Percentiles rank a stretch among this genome's conserved stretches.
These are phyloP conservation scores for Sphagnum contortum DNA, from an alignment of 225 moss, liverwort and hornwort genomes.

Conservation along the genomic window DNA sequence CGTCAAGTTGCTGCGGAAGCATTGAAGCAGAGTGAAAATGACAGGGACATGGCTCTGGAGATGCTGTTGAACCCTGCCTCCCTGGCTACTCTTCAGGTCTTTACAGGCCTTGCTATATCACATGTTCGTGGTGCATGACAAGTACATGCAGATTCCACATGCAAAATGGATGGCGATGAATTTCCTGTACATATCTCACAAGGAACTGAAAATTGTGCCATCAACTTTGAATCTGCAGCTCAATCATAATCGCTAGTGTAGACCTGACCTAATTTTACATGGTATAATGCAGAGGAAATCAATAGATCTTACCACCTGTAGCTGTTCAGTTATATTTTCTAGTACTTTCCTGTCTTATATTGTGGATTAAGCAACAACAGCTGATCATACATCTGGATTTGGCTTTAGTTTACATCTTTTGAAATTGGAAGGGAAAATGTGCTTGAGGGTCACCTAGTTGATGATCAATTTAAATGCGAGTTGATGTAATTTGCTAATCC, in stretches of 20 bases:
- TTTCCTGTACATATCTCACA: too few species aligned
- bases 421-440: too few species aligned
- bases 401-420: not conserved
- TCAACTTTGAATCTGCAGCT: not conserved
- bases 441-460: too few species aligned
- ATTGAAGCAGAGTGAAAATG: slow-evolving; percentile 77
- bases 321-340: too few species aligned
- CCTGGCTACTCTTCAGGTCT: slow-evolving; percentile 67
- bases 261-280: not conserved
- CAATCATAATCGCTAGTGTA: not conserved
- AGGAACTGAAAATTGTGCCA: too few species aligned
- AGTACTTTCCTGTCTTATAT: too few species aligned
- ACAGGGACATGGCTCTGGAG: slow-evolving; percentile 72
- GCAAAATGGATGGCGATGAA: too few species aligned
- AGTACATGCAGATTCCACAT: not conserved
- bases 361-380: too few species aligned
- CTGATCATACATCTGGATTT: not conserved
- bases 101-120: slow-evolving; percentile 3
- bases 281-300: not conserved
- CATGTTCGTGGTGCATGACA: not conserved
- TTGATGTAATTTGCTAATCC: too few species aligned
- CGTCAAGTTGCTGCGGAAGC: slow-evolving; percentile 70
- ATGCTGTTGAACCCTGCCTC: slow-evolving; percentile 71
- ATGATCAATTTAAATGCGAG: too few species aligned
- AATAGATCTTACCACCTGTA: too few species aligned